Percentiles rank a stretch among this genome's conserved stretches.
These are phyloP conservation scores for Phlebopus sp. DNA, from an alignment of 1,284 basidiomycete species.

Conservation along the genomic window DNA sequence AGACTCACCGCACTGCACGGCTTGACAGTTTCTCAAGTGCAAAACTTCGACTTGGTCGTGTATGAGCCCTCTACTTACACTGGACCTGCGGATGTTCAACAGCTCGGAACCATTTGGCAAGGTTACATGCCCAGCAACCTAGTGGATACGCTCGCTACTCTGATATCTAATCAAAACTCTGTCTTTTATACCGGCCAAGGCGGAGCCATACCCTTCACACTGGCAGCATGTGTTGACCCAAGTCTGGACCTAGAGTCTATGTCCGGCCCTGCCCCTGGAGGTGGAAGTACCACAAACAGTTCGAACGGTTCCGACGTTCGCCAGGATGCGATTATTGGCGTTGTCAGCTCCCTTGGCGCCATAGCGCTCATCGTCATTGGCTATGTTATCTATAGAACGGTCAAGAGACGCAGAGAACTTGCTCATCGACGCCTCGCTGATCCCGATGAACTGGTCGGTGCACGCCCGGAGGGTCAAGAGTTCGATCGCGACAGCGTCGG, in stretches of 20 bases:
- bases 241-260: constrained; percentile 54
- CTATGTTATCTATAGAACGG: constrained; percentile 59
- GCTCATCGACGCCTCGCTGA: constrained; percentile 65
- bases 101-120: constrained; percentile 59
- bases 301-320: constrained; percentile 35
- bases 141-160: constrained; percentile 51
- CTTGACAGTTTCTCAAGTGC: constrained; percentile 38
- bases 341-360: constrained; percentile 70
- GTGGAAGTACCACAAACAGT: constrained; percentile 15
- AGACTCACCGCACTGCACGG: constrained; percentile 22
- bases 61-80: constrained; percentile 54
- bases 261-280: constrained; percentile 33
- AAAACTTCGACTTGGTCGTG: constrained; percentile 58
- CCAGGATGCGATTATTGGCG: constrained; percentile 77
- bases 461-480: constrained; percentile 57
- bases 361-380: constrained; percentile 64
- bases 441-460: constrained; percentile 33
- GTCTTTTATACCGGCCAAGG: constrained; percentile 54
- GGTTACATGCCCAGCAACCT: constrained; percentile 52
- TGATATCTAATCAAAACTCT: constrained; percentile 55
- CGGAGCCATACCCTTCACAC: constrained; percentile 37
- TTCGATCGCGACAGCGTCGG: constrained; percentile 75
- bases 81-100: constrained; percentile 39
- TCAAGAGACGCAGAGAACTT: constrained; percentile 57
- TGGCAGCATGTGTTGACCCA: constrained; percentile 62